Base-by-base conservation (phyloP, 23 red algal species). In the Chondrus crispus region DNA sequence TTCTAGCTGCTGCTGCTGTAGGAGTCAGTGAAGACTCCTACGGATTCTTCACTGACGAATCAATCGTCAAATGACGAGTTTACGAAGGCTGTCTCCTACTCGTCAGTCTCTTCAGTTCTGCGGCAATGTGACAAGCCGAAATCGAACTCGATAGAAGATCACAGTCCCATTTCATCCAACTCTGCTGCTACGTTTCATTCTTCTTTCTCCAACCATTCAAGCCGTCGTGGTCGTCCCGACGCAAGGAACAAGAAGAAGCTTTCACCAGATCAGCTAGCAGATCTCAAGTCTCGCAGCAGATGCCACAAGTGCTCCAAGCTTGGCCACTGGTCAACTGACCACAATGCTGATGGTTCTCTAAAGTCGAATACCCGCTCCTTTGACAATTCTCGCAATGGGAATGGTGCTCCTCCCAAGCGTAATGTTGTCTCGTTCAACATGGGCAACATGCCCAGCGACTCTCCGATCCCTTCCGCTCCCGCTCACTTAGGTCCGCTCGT, bases 61-160 rank as follows among this genome's bases (percentile, higher is more conserved):
- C 46, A 83, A 26, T n/a, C 78, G 1, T 35, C 24, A 22, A 58
- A 83, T 83, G 51, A 83, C 57, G 78, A 1, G n/a, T 54, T 83
- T 60, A 32, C 55, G 40, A 62, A 26, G 40, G 51, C 57, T 38
- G 53, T 83, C n/a, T 60, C 78, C 40, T 83, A 83, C 41, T 24
- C 1, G 24, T 47, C 55, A 58, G 78, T 83, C 30, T 53, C 78
- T 22, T 33, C 24, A n/a, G 40, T 83, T 58, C 45, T 83, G 20
- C 55, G 57, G 40, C 78, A 83, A 83, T 83, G 78, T 29, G 78
- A 62, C 28, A 62, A 83, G 46, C 22, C n/a, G 24, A 45, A 52
- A 37, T 1, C 55, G 40, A 26, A 54, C 19, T 14, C 50, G 50
- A 14, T 20, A 14, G 13, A 12, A 14, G 12, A 12, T 20, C 12